Percentiles rank a stretch among this genome's conserved stretches.
Evolutionary conservation across 495 filamentous ascomycete genomes (phyloP).

Genomic region (Tuber aestivum): DNA sequence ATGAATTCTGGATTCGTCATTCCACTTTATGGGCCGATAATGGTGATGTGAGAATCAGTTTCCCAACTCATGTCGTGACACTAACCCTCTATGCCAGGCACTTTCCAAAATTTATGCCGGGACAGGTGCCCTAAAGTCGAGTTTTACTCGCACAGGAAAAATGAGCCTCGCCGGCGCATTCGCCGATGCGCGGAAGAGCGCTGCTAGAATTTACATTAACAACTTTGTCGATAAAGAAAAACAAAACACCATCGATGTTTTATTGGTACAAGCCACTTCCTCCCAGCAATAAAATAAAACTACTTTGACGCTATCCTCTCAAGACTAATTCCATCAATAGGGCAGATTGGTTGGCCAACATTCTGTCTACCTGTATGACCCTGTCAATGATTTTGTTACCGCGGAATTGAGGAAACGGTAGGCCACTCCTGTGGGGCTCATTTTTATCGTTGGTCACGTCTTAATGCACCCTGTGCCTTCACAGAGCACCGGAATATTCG

Average conservation of each 20-base stretch:
- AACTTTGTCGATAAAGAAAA: slow-evolving; percentile 91
- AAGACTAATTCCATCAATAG: slow-evolving; percentile 29
- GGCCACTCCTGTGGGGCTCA: not conserved
- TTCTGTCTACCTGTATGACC: slow-evolving; percentile 82
- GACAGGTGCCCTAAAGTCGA: slow-evolving; percentile 89
- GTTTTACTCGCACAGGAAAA: slow-evolving; percentile 91
- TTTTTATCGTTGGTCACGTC: not conserved
- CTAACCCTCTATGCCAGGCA: slow-evolving; percentile 43
- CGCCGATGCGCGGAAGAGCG: slow-evolving; percentile 89
- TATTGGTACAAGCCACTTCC: slow-evolving; percentile 49
- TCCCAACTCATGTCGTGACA: not conserved
- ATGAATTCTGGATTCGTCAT: slow-evolving; percentile 86
- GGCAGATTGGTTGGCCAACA: slow-evolving; percentile 76
- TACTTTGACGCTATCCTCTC: not conserved
- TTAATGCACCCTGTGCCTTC: not conserved
- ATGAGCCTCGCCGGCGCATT: slow-evolving; percentile 94
- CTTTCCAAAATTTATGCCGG: slow-evolving; percentile 94
- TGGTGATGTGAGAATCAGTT: slow-evolving; percentile 57
- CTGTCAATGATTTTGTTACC: slow-evolving; percentile 81
- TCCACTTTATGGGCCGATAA: slow-evolving; percentile 97
- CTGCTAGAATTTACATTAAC: slow-evolving; percentile 88
- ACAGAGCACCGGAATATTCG: slow-evolving; percentile 49
- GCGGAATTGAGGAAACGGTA: slow-evolving; percentile 62
- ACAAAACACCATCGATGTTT: slow-evolving; percentile 88
- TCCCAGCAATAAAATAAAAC: not conserved